Evolutionary conservation across 352 stramenopile genomes (phyloP).

Genomic region (Phytophthora aleatoria): DNA sequence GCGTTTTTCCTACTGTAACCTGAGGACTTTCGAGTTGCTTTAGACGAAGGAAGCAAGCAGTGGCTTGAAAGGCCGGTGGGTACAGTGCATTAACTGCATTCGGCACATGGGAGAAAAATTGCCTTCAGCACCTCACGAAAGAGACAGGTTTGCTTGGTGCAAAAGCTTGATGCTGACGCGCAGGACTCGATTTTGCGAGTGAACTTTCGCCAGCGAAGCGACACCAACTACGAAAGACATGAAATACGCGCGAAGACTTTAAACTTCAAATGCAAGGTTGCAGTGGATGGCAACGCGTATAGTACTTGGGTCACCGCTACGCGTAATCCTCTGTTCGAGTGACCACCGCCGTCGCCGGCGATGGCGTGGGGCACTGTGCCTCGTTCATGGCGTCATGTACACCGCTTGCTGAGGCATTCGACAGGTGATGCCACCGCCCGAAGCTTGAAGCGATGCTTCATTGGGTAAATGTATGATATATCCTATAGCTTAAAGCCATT

Average conservation of each 20-base stretch:
- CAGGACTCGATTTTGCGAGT: conserved; percentile 17
- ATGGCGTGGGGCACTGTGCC: conserved; percentile 5
- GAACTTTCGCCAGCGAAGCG: conserved; percentile 10
- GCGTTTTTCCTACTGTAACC: background rate
- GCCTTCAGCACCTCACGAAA: background rate
- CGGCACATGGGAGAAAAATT: background rate
- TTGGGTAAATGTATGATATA: too few species aligned
- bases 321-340: conserved; percentile 2
- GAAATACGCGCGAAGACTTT: conserved; percentile 23
- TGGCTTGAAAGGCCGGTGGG: too few species aligned
- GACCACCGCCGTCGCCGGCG: background rate
- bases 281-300: background rate
- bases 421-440: background rate
- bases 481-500: too few species aligned
- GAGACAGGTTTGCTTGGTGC: conserved; percentile 3
- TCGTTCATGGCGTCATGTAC: conserved; percentile 3
- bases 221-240: conserved; percentile 8
- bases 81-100: background rate
- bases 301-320: background rate
- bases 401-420: background rate
- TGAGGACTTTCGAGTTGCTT: background rate
- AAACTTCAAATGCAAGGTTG: conserved; percentile 9
- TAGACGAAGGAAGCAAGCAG: background rate
- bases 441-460: too few species aligned
- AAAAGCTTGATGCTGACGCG: conserved; percentile 13